Conservation (phyloP, 2,329 filamentous ascomycete species). For the Cladosporium colombiae region DNA sequence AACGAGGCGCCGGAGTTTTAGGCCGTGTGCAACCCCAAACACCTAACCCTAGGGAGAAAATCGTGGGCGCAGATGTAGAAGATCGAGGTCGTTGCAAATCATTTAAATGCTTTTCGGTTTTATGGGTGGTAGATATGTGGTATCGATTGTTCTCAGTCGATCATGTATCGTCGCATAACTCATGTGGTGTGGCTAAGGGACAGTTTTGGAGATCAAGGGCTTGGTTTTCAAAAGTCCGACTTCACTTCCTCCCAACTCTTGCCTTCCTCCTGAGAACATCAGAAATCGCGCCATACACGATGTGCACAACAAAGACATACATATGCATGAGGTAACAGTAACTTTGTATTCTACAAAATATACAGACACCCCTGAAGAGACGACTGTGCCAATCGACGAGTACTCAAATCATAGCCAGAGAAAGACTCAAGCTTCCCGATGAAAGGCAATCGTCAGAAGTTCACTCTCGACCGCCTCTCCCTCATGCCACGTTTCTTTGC, state of each 20-base stretch:
- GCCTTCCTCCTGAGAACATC: rapidly evolving
- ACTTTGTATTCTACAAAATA: neutral
- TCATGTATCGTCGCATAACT: neutral
- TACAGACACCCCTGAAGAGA: neutral
- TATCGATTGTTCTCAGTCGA: neutral
- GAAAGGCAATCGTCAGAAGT: neutral
- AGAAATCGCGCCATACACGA: neutral
- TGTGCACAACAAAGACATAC: neutral
- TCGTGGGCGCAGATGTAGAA: neutral
- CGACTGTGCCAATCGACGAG: neutral
- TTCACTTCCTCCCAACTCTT: neutral
- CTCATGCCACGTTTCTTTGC: neutral
- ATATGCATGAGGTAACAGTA: neutral
- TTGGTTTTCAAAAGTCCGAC: neutral
- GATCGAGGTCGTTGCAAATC: neutral
- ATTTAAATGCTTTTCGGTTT: too few relatives aligned
- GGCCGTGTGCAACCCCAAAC: neutral
- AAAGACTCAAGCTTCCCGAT: neutral
- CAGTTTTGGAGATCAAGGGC: neutral
- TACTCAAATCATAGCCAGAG: neutral
- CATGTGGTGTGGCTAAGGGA: neutral
- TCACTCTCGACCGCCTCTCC: neutral
- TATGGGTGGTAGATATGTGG: neutral
- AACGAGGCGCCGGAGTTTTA: neutral
- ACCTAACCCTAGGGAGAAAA: neutral